Conservation (phyloP, 306 rosid genomes). For the Vigna unguiculata region DNA sequence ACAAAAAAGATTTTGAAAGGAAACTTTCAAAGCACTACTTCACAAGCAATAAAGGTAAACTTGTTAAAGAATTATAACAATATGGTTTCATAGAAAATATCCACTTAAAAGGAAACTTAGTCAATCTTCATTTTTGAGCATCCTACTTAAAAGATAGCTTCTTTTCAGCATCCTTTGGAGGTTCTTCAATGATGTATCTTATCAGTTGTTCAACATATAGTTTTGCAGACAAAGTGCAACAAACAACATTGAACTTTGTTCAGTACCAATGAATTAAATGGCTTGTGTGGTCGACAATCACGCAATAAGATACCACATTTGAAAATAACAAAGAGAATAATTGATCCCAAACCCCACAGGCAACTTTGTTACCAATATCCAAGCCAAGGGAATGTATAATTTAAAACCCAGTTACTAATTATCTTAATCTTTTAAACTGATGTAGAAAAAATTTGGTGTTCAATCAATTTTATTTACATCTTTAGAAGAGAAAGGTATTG, state of each 20-base stretch:
- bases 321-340: slow-evolving; percentile 14
- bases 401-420: not conserved
- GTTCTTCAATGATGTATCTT: slow-evolving; percentile 86
- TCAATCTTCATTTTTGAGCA: slow-evolving; percentile 42
- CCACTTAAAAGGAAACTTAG: slow-evolving; percentile 29
- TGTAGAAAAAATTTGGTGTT: not conserved
- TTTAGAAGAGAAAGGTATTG: slow-evolving; percentile 21
- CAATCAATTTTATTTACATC: not conserved
- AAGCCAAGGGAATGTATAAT: slow-evolving; percentile 6
- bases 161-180: slow-evolving; percentile 91
- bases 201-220: slow-evolving; percentile 84
- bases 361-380: not conserved
- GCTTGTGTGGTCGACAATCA: slow-evolving; percentile 16
- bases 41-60: slow-evolving; percentile 97
- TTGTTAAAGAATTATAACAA: slow-evolving; percentile 58
- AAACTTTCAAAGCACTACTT: too few relatives aligned
- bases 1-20: slow-evolving; percentile 27
- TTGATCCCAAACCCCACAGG: not conserved
- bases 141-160: slow-evolving; percentile 87
- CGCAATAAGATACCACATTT: slow-evolving; percentile 3
- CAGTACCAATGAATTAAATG: slow-evolving; percentile 28
- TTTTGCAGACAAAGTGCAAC: slow-evolving; percentile 82
- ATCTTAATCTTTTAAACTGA: not conserved
- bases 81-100: slow-evolving; percentile 41
- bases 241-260: slow-evolving; percentile 37